Percentiles rank a stretch among this genome's conserved stretches.
phyloP scores from a whole-genome alignment of 495 filamentous ascomycete genomes.

The Tuber indicum region DNA sequence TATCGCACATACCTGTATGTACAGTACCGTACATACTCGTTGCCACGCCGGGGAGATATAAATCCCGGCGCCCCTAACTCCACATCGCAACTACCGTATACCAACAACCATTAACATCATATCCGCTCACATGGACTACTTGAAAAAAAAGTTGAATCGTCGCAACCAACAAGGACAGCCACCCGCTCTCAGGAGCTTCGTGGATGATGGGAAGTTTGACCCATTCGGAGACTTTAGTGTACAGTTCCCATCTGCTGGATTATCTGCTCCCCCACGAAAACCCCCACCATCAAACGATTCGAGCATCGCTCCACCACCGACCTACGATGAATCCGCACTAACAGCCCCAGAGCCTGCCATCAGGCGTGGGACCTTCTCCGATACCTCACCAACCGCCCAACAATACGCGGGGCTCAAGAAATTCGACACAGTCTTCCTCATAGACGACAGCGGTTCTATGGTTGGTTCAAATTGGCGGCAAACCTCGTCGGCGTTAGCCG shows the following conservation, averaged over 20 bases:
- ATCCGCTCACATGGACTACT: not conserved
- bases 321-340: not conserved
- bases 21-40: not conserved
- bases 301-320: not conserved
- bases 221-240: not conserved
- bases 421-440: constrained; percentile 89
- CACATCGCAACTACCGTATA: not conserved
- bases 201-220: not conserved
- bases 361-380: not conserved
- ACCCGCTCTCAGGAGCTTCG: not conserved
- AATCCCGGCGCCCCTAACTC: not conserved
- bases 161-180: not conserved
- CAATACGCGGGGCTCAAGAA: constrained; percentile 65
- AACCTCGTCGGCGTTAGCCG: constrained; percentile 60
- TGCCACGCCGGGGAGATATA: too few species aligned
- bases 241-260: constrained; percentile 1
- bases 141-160: not conserved
- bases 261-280: not conserved
- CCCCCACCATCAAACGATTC: not conserved
- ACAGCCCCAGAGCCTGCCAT: not conserved
- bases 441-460: constrained; percentile 92
- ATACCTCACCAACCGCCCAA: constrained; percentile 46
- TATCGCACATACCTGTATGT: too few species aligned
- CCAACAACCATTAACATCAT: not conserved
- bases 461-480: constrained; percentile 67